These are phyloP conservation scores for Lachnellula occidentalis DNA, from an alignment of 2,329 filamentous ascomycete genomes.

Conservation along the genomic window DNA sequence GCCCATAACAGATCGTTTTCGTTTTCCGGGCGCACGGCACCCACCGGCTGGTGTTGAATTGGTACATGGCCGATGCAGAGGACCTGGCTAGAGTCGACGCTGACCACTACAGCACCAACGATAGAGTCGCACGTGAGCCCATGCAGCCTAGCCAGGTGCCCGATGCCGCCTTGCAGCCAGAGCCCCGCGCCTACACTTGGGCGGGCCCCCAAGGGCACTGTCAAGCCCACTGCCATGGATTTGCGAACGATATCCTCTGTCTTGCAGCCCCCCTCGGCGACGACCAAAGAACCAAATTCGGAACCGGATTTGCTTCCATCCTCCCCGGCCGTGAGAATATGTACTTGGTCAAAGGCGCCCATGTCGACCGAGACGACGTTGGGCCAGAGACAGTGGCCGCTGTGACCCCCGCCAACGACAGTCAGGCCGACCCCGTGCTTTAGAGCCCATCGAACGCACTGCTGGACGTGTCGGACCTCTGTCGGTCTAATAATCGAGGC, in stretches of 20 bases:
- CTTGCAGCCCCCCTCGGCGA: constrained; percentile 52
- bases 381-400: constrained; percentile 50
- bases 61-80: constrained; percentile 42
- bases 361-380: constrained; percentile 54
- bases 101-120: constrained; percentile 54
- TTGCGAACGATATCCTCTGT: constrained; percentile 45
- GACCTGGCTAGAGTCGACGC: constrained; percentile 41
- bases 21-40: constrained; percentile 15
- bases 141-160: constrained; percentile 33
- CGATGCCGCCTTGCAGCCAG: constrained; percentile 62
- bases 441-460: constrained; percentile 52
- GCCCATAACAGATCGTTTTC: constrained; percentile 22
- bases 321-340: constrained; percentile 33
- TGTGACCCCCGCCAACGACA: constrained; percentile 53
- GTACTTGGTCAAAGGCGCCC: constrained; percentile 46
- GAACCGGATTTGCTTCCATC: constrained; percentile 15
- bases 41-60: constrained; percentile 11
- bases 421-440: constrained; percentile 41
- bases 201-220: constrained; percentile 54
- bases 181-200: constrained; percentile 59
- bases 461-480: constrained; percentile 43
- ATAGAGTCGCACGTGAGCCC: constrained; percentile 56
- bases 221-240: constrained; percentile 41
- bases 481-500: constrained; percentile 43
- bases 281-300: constrained; percentile 35